Evolutionary conservation across 805 yeast genomes (phyloP), one percentile per base, ranked within the genome.

Genomic region (Wickerhamomyces chaumierensis): DNA sequence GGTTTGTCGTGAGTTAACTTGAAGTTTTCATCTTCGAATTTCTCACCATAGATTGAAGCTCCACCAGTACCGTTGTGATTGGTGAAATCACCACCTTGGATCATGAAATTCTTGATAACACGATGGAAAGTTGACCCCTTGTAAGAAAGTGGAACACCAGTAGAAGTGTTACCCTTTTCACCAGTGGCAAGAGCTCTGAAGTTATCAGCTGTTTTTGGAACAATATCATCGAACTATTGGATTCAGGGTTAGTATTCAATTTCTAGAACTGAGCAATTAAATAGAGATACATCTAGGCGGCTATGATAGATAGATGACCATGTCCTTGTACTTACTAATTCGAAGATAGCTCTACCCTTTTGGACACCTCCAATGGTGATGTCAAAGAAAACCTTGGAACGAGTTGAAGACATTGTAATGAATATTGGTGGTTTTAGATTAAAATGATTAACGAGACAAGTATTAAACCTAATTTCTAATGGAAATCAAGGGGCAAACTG

Each of bases 81-180:
- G n/a, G 85, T 79, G 62, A 86, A 87, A 57, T 87, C 96, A 49
- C 96, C 96, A 58, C 95, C 95, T 65, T 87, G 96, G 51, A 84
- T 73, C 96, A 87, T 87, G 55, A 87, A 87, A 42, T 74, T 75
- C 56, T 79, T 77, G 60, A 90, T 92, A 29, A 92, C 84, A 45
- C 98, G 73, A 63, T 90, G 98, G 69, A 90, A 90, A n/a, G 69
- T 61, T n/a, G 94, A 81, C 17, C 85, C 85, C 58, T 85, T 83
- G 69, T 78, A 92, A 39, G 67, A 62, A 45, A 85, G 65, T 5
- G 85, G 83, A 46, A 71, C 68, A 12, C 92, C 94, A 2, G 68
- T 56, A 35, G 53, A 48, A 14, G 79, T 77, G 9, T 58, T 56
- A 27, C 94, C 94, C 51, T 80, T 78, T 55, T 85, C 94, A 19